Evolutionary conservation across 352 stramenopile genomes (phyloP).

Genomic region (Pythium brassicae): DNA sequence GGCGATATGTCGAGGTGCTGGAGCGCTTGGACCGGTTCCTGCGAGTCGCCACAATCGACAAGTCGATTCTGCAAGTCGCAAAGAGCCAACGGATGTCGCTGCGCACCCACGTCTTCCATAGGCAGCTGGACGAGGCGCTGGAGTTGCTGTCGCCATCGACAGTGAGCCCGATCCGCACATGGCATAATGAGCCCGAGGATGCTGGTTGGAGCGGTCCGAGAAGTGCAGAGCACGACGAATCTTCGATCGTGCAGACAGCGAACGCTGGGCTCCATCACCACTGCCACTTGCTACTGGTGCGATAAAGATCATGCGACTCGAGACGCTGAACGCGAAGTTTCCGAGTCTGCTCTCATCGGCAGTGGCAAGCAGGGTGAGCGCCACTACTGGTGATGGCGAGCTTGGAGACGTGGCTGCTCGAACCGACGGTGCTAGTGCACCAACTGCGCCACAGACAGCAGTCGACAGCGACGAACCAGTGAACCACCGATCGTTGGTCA

Average conservation of each 20-base stretch:
- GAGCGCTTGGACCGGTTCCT: neutral
- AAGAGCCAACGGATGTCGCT: constrained; percentile 1
- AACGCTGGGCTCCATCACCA: too few relatives aligned
- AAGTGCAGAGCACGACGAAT: neutral
- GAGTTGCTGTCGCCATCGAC: neutral
- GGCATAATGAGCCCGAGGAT: neutral
- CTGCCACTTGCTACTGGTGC: neutral
- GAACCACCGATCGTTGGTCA: constrained; percentile 3
- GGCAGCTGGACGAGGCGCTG: neutral
- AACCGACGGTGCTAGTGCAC: too few relatives aligned
- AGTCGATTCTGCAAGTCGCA: neutral
- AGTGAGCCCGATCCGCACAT: neutral
- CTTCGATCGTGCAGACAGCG: too few relatives aligned
- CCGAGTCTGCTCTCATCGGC: neutral
- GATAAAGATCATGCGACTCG: neutral
- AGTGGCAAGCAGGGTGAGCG: too few relatives aligned
- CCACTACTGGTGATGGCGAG: neutral
- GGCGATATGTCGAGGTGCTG: neutral
- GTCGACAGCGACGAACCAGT: neutral
- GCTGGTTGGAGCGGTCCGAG: neutral
- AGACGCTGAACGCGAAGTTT: neutral
- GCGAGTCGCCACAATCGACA: neutral
- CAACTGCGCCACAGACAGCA: too few relatives aligned
- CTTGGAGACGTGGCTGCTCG: neutral
- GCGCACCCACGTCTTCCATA: constrained; percentile 1